Conservation (phyloP, 805 yeast species). For the Myxozyma monticola region DNA sequence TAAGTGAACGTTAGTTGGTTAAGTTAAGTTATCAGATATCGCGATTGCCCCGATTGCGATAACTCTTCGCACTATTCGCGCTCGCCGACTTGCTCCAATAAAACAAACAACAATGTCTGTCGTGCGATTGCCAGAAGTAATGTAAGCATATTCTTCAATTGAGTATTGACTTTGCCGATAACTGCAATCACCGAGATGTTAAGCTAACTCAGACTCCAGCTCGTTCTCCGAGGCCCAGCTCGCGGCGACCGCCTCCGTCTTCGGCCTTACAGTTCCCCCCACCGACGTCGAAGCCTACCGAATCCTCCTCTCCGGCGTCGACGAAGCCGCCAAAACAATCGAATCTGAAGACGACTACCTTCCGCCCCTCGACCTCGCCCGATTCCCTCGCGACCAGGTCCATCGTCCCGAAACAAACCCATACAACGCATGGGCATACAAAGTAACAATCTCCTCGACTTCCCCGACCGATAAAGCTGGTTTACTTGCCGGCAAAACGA, state of each 20-base stretch:
- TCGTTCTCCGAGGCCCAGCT: slow-evolving; percentile 21
- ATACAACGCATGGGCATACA: slow-evolving; percentile 40
- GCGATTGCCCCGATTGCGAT: too few relatives aligned
- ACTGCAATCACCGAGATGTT: not conserved
- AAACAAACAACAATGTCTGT: slow-evolving; percentile 19
- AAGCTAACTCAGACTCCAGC: not conserved
- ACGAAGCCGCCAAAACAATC: slow-evolving; percentile 19
- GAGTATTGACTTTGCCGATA: not conserved
- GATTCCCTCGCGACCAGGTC: slow-evolving; percentile 40
- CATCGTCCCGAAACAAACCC: slow-evolving; percentile 38
- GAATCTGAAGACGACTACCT: slow-evolving; percentile 34
- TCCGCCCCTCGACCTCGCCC: slow-evolving; percentile 37
- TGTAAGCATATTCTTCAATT: slow-evolving; percentile 1
- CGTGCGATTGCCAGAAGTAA: slow-evolving; percentile 8
- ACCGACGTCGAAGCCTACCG: slow-evolving; percentile 24
- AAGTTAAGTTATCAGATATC: too few relatives aligned
- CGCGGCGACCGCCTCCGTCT: slow-evolving; percentile 6
- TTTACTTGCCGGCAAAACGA: slow-evolving; percentile 36
- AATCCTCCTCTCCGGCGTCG: slow-evolving; percentile 21
- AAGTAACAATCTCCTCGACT: slow-evolving; percentile 36
- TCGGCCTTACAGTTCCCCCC: slow-evolving; percentile 19
- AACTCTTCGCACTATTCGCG: too few relatives aligned
- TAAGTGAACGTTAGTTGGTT: too few relatives aligned
- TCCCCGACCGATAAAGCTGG: slow-evolving; percentile 30
- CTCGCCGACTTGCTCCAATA: too few relatives aligned